Conservation (phyloP, 306 rosid species). For the Vachellia pachyceras region DNA sequence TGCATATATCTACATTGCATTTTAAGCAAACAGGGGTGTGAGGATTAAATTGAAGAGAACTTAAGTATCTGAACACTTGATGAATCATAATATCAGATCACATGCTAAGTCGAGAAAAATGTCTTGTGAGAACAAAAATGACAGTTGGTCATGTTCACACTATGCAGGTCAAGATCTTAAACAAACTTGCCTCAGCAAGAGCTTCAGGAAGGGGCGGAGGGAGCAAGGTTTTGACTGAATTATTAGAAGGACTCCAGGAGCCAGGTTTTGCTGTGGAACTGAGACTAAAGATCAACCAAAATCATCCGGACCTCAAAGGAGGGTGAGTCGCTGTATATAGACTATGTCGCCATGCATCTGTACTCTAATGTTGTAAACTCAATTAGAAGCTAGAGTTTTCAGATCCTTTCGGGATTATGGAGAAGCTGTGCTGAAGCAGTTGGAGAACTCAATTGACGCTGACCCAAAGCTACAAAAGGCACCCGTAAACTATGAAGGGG, state of each 20-base stretch:
- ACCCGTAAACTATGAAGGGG: slow-evolving; percentile 91
- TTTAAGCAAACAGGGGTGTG: not conserved
- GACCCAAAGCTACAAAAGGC: slow-evolving; percentile 75
- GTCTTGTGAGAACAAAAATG: not conserved
- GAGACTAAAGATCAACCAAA: slow-evolving; percentile 86
- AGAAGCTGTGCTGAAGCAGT: slow-evolving; percentile 80
- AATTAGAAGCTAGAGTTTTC: slow-evolving; percentile 44
- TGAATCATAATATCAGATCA: not conserved
- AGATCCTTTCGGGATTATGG: slow-evolving; percentile 93
- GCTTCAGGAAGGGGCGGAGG: slow-evolving; percentile 77
- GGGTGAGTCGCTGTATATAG: slow-evolving; percentile 56
- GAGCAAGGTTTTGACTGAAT: slow-evolving; percentile 83
- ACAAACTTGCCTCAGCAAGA: slow-evolving; percentile 89
- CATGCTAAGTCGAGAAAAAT: not conserved
- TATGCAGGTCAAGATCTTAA: slow-evolving; percentile 89
- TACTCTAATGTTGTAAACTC: slow-evolving; percentile 39
- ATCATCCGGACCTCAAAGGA: slow-evolving; percentile 85
- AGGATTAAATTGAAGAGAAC: not conserved
- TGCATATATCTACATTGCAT: not conserved
- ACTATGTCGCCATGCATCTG: slow-evolving; percentile 28
- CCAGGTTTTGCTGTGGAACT: slow-evolving; percentile 76
- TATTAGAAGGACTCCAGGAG: slow-evolving; percentile 80
- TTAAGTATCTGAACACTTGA: not conserved
- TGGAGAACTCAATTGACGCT: slow-evolving; percentile 64
- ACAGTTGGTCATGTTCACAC: not conserved